Conservation (phyloP, 805 yeast genomes). For the Candida arabinofermentans region DNA sequence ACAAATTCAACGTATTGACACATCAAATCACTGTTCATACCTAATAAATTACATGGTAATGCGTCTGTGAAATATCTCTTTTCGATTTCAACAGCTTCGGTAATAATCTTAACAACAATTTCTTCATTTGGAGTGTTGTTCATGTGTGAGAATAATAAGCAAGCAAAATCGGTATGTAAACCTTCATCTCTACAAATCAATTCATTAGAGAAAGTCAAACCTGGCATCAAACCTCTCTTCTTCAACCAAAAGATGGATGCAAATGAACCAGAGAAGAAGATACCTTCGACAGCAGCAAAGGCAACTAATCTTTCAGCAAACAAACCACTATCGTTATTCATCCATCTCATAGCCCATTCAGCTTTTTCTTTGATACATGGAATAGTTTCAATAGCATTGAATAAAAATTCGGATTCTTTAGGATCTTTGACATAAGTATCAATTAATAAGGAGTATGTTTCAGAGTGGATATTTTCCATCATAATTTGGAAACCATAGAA, state of each 20-base stretch:
- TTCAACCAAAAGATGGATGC: slow-evolving; percentile 98
- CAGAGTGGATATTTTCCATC: slow-evolving; percentile 99
- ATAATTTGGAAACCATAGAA: slow-evolving; percentile 99
- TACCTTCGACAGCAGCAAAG: slow-evolving; percentile 98
- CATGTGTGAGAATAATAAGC: slow-evolving; percentile 89
- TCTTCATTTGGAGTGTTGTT: slow-evolving; percentile 79
- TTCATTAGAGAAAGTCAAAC: slow-evolving; percentile 96
- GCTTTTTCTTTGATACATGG: slow-evolving; percentile 97
- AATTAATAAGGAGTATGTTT: slow-evolving; percentile 90
- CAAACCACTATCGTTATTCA: slow-evolving; percentile 77
- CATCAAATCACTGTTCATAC: slow-evolving; percentile 93
- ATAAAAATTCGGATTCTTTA: slow-evolving; percentile 82
- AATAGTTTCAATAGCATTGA: slow-evolving; percentile 93
- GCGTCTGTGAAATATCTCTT: slow-evolving; percentile 94
- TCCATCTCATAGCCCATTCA: slow-evolving; percentile 99
- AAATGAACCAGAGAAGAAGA: slow-evolving; percentile 96
- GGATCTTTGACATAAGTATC: slow-evolving; percentile 97
- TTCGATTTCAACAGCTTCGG: slow-evolving; percentile 94
- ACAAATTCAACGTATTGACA: slow-evolving; percentile 97
- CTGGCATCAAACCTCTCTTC: slow-evolving; percentile 99
- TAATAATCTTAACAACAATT: slow-evolving; percentile 80
- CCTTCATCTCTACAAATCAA: slow-evolving; percentile 98
- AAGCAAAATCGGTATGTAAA: slow-evolving; percentile 97
- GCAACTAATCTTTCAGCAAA: slow-evolving; percentile 97
- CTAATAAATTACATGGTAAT: slow-evolving; percentile 85